Evolutionary conservation across 495 filamentous ascomycete genomes (phyloP).

Genomic region (Trypethelium eluteriae): DNA sequence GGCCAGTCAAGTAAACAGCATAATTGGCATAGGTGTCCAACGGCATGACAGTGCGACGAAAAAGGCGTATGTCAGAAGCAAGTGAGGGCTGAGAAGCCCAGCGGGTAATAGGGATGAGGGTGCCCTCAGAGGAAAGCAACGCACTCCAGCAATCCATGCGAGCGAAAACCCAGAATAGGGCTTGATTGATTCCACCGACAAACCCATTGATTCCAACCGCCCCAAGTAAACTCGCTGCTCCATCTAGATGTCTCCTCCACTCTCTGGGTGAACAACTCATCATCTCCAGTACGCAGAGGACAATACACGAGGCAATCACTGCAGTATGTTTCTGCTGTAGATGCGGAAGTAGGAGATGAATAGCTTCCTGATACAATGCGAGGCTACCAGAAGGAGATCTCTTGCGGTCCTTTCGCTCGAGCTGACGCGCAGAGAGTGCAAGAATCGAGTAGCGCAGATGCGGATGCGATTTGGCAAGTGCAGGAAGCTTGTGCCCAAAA

Average conservation of each 20-base stretch:
- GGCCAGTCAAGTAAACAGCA: constrained; percentile 17
- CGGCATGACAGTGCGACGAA: constrained; percentile 10
- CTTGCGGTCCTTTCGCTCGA: constrained; percentile 18
- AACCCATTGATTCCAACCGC: constrained; percentile 20
- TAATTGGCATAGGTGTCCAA: constrained; percentile 22
- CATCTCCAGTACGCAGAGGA: constrained; percentile 25
- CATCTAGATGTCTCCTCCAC: constrained; percentile 24
- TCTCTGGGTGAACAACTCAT: constrained; percentile 24
- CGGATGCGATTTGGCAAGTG: constrained; percentile 19
- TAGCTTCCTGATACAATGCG: constrained; percentile 24
- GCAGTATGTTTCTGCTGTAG: constrained; percentile 19
- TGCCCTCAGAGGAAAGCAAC: constrained; percentile 19
- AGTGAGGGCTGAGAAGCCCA: constrained; percentile 16
- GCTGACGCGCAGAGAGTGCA: constrained; percentile 20
- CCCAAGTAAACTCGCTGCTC: constrained; percentile 21
- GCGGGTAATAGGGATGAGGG: constrained; percentile 21
- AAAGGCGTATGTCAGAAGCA: constrained; percentile 12
- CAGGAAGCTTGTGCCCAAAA: constrained; percentile 18
- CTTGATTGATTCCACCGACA: constrained; percentile 18
- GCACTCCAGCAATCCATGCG: constrained; percentile 22
- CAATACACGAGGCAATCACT: constrained; percentile 23
- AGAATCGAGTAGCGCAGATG: constrained; percentile 24
- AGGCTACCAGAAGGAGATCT: constrained; percentile 19
- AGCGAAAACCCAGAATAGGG: constrained; percentile 24
- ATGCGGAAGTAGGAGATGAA: constrained; percentile 19